phyloP scores from a whole-genome alignment of 108 stramenopile species.

The Nitzschia sp. region DNA sequence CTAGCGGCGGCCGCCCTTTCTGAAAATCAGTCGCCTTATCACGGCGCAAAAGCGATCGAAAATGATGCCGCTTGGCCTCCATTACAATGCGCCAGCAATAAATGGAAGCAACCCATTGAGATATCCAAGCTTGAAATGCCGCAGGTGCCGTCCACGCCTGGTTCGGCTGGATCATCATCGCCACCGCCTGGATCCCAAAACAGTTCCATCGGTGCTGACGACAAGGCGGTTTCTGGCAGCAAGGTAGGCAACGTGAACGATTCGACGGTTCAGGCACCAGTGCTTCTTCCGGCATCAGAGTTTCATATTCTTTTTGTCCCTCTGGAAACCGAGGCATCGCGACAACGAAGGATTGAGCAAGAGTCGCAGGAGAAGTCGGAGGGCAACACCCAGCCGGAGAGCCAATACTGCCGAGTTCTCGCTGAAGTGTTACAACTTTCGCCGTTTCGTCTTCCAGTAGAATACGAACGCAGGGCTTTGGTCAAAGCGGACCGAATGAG shows the following conservation, averaged over 20 bases:
- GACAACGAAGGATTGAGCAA: conserved; percentile 54
- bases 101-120: conserved; percentile 87
- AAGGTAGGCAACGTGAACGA: conserved; percentile 49
- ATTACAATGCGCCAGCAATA: conserved; percentile 88
- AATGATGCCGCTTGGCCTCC: conserved; percentile 59
- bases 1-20: conserved; percentile 72
- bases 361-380: conserved; percentile 41
- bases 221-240: conserved; percentile 50
- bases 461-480: conserved; percentile 77
- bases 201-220: conserved; percentile 63
- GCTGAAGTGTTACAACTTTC: conserved; percentile 74
- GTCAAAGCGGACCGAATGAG: conserved; percentile 78
- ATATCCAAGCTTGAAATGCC: conserved; percentile 75
- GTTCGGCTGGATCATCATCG: conserved; percentile 28
- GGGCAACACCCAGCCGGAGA: conserved; percentile 38
- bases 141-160: conserved; percentile 45
- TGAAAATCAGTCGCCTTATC: conserved; percentile 39
- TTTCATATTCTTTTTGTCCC: conserved; percentile 82
- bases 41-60: conserved; percentile 26
- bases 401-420: conserved; percentile 78
- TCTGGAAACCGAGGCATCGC: conserved; percentile 57
- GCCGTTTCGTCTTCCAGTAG: conserved; percentile 85
- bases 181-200: conserved; percentile 17
- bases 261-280: conserved; percentile 60
- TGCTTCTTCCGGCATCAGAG: conserved; percentile 73